Conservation (phyloP, 2,329 filamentous ascomycete genomes). For the Aspergillus ustus region DNA sequence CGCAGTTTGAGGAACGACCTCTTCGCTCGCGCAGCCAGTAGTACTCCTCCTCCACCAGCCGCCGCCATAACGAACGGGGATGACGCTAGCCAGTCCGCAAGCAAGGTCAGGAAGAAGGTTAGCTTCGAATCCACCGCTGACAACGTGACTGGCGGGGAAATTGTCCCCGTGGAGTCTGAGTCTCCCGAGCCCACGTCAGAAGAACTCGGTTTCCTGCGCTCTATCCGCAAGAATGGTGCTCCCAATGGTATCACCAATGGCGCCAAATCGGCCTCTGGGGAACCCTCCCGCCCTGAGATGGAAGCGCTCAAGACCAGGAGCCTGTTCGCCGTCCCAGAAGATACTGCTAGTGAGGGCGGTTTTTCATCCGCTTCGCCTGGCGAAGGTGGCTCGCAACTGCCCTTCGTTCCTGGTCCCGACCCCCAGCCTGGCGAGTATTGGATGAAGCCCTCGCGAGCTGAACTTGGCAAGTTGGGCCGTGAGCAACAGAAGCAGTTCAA, state of each 20-base stretch:
- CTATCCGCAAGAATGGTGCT: conserved; percentile 55
- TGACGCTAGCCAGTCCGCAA: conserved; percentile 41
- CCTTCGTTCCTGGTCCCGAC: conserved; percentile 44
- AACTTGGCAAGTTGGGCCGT: conserved; percentile 78
- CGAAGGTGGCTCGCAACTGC: conserved; percentile 36
- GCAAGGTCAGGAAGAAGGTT: conserved; percentile 73
- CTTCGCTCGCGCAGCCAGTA: conserved; percentile 52
- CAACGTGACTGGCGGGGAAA: conserved; percentile 50
- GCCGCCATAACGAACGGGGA: conserved; percentile 43
- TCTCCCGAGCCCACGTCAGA: conserved; percentile 60
- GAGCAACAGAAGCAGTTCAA: conserved; percentile 75
- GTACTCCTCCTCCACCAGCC: conserved; percentile 27
- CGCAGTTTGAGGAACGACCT: conserved; percentile 74
- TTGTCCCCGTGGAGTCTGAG: conserved; percentile 57
- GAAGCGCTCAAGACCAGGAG: conserved; percentile 75
- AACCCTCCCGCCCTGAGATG: conserved; percentile 60
- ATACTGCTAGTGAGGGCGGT: conserved; percentile 35
- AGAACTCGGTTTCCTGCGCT: conserved; percentile 65
- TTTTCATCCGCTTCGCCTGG: conserved; percentile 39
- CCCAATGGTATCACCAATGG: conserved; percentile 47
- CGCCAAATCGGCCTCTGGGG: conserved; percentile 37
- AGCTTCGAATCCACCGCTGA: conserved; percentile 73
- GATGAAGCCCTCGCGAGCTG: conserved; percentile 76
- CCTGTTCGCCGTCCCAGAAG: conserved; percentile 76
- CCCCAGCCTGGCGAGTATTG: conserved; percentile 78